Percentiles rank a stretch among this genome's conserved stretches.
Conservation (phyloP, 805 yeast genomes). For the Sungouiella blattae region DNA sequence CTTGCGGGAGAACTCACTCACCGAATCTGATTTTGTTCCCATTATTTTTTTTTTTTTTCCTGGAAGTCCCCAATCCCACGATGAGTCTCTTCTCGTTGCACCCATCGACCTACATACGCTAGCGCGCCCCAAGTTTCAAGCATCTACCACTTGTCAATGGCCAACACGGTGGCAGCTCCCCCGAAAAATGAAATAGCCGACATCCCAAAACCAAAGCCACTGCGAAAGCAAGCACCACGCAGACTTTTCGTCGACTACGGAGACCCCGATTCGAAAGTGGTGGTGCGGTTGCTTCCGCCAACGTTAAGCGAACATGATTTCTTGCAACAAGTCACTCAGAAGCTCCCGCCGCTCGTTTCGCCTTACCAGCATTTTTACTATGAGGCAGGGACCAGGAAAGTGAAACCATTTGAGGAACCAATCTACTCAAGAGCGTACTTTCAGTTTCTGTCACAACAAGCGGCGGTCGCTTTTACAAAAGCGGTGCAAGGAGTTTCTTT, state of each 20-base stretch:
- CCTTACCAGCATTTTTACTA: constrained; percentile 9
- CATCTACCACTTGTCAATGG: too few relatives aligned
- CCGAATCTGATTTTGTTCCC: too few relatives aligned
- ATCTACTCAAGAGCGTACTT: constrained; percentile 17
- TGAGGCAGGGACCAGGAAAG: constrained; percentile 15
- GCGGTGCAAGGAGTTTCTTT: constrained; percentile 18
- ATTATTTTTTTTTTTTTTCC: too few relatives aligned
- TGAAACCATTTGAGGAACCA: constrained; percentile 18
- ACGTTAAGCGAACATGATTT: constrained; percentile 14
- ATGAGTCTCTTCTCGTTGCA: too few relatives aligned
- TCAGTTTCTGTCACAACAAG: constrained; percentile 7
- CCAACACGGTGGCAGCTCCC: too few relatives aligned
- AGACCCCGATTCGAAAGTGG: constrained; percentile 14
- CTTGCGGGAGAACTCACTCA: too few relatives aligned
- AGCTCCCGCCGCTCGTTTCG: constrained; percentile 1
- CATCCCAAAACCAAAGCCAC: too few relatives aligned
- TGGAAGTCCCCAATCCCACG: too few relatives aligned
- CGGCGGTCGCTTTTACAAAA: constrained; percentile 8
- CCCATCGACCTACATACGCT: too few relatives aligned
- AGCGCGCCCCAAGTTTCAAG: too few relatives aligned
- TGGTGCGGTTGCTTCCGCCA: constrained; percentile 23
- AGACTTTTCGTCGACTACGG: constrained; percentile 13
- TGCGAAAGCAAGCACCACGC: too few relatives aligned
- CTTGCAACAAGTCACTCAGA: constrained; percentile 17
- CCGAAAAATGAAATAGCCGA: too few relatives aligned